Percentiles rank a stretch among this genome's conserved stretches.
Evolutionary conservation across 208 protist genomes (phyloP).

Genomic region (Plasmodiophora brassicae): DNA sequence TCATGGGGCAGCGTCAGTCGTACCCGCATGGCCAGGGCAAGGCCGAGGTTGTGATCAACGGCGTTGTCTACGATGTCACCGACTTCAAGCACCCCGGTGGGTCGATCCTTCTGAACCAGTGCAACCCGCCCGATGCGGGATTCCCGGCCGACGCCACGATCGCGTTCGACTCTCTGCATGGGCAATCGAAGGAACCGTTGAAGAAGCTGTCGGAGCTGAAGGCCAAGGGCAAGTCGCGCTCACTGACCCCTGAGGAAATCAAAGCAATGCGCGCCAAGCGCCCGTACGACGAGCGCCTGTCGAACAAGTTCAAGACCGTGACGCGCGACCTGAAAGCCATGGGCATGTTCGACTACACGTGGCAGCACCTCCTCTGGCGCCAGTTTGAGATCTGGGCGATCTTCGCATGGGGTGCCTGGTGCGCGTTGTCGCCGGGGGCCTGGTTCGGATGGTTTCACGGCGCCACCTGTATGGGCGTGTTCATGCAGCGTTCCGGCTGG

Average conservation of each 20-base stretch:
- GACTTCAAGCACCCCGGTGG: constrained; percentile 25
- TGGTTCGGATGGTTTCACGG: not conserved
- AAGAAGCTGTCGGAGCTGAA: not conserved
- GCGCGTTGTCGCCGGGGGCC: not conserved
- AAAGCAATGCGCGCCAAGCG: not conserved
- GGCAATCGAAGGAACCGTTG: not conserved
- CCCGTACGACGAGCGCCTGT: not conserved
- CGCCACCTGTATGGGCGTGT: not conserved
- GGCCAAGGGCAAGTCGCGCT: not conserved
- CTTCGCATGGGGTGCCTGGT: not conserved
- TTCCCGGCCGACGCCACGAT: constrained; percentile 28
- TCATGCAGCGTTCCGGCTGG: constrained; percentile 11
- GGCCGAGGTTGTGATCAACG: constrained; percentile 11
- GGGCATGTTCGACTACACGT: not conserved
- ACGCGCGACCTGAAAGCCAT: not conserved
- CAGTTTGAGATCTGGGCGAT: not conserved
- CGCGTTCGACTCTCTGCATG: not conserved
- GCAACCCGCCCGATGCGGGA: not conserved
- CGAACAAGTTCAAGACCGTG: not conserved
- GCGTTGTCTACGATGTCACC: not conserved
- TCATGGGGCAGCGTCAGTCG: constrained; percentile 10
- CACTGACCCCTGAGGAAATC: not conserved
- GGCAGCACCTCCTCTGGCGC: not conserved
- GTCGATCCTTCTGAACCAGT: constrained; percentile 15
- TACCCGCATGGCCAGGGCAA: not conserved